Percentiles rank a stretch among this genome's conserved stretches.
Conservation (phyloP, 495 filamentous ascomycete species). For the Lepidopterella palustris region DNA sequence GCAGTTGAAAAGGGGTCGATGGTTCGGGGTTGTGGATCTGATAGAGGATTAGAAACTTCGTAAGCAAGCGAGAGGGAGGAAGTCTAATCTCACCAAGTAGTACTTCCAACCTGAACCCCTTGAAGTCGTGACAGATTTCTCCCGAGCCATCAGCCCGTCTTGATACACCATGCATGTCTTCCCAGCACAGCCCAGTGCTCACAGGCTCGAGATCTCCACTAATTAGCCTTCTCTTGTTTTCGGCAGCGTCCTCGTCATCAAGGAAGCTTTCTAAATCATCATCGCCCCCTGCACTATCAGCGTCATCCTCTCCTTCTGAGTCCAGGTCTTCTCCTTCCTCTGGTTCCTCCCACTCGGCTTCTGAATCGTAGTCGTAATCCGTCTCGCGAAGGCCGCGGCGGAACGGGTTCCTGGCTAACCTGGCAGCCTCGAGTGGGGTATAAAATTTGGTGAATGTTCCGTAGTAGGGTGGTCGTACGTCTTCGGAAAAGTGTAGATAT, state of each 20-base stretch:
- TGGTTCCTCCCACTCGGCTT: slow-evolving; percentile 86
- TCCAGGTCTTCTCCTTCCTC: slow-evolving; percentile 74
- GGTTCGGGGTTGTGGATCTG: slow-evolving; percentile 41
- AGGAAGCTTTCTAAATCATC: slow-evolving; percentile 72
- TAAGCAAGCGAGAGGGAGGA: not conserved
- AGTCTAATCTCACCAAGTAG: slow-evolving; percentile 55
- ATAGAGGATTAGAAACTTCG: slow-evolving; percentile 8
- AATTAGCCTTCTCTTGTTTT: slow-evolving; percentile 40
- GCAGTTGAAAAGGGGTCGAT: slow-evolving; percentile 80
- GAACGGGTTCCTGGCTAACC: slow-evolving; percentile 65
- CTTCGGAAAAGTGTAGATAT: slow-evolving; percentile 72
- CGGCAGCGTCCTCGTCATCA: slow-evolving; percentile 52
- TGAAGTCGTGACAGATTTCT: slow-evolving; percentile 39
- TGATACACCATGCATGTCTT: slow-evolving; percentile 46
- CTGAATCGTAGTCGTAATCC: slow-evolving; percentile 95
- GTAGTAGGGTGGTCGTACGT: slow-evolving; percentile 84
- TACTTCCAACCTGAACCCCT: slow-evolving; percentile 62
- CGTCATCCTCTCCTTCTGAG: slow-evolving; percentile 76
- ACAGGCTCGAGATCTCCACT: slow-evolving; percentile 67
- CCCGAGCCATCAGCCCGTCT: slow-evolving; percentile 38
- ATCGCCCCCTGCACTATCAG: slow-evolving; percentile 52
- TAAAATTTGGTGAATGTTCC: slow-evolving; percentile 67
- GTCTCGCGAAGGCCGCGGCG: slow-evolving; percentile 54
- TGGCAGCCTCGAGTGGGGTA: slow-evolving; percentile 44
- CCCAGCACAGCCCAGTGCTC: slow-evolving; percentile 76